Evolutionary conservation across 2,329 filamentous ascomycete genomes (phyloP), one percentile per base, ranked within the genome.

Genomic region (Emydomyces testavorans): DNA sequence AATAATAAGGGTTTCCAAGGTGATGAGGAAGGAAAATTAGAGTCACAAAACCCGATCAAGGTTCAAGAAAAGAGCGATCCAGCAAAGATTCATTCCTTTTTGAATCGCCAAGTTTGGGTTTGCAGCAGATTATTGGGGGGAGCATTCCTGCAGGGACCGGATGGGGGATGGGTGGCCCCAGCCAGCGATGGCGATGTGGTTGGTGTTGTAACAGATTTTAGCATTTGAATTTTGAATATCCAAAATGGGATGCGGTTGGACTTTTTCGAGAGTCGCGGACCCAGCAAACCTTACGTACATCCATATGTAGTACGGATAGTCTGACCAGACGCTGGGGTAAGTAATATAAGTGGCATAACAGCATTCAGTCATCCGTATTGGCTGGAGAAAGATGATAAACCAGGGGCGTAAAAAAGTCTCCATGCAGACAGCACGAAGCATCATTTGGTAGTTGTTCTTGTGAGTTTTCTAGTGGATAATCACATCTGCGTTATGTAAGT

Each of bases 131-230:
- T 24, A 35, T 21, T 44, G 41, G 41, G 41, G 20, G 18, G 20
- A 35, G 18, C 16, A 18, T 29, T 44, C 41, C 41, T 44, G 41
- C 41, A 44, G 41, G 41, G 41, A 44, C 41, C 20, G 37, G 37
- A 28, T 7, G 11, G 10, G 37, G 11, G 23, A 29, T 18, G 35
- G 18, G 35, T 4, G 4, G 32, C 11, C 38, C 38, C 38, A 29
- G 24, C 24, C 36, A 21, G 20, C 15, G 20, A 38, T 26, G 34
- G 34, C 34, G 34, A n/a, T n/a, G n/a, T n/a, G n/a, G 35, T 16
- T 40, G 37, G 23, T 29, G 23, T 18, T 40, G 38, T 29, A 28
- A 21, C 38, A 41, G n/a, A 41, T 41, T 38, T n/a, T 24, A 13
- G 21, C 18, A 15, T 37, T 21, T 37, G 18, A 20, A 23, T 23